Conservation (phyloP, 2,329 filamentous ascomycete genomes). For the Penicillium aurantiogriseum region DNA sequence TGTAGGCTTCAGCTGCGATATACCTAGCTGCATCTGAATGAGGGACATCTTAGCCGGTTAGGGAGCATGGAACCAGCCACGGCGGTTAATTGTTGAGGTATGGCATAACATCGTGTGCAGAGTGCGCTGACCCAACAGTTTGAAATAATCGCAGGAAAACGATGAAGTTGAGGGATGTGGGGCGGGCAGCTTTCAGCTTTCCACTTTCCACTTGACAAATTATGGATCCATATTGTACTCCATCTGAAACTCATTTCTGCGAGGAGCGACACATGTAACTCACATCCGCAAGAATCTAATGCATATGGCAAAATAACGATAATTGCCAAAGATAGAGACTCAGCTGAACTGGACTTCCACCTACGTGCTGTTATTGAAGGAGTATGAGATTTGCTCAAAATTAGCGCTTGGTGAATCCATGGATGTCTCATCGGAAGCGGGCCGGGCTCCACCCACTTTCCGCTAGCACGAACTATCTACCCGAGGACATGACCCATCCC, state of each 20-base stretch:
- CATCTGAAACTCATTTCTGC: background rate
- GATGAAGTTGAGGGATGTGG: background rate
- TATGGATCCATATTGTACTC: background rate
- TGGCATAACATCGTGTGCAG: background rate
- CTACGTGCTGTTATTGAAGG: background rate
- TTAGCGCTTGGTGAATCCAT: background rate
- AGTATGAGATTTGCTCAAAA: background rate
- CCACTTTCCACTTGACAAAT: background rate
- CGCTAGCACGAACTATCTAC: slow-evolving; percentile 3
- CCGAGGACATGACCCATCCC: background rate
- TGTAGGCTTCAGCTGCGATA: background rate
- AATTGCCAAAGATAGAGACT: background rate
- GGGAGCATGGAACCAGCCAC: background rate
- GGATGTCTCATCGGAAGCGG: slow-evolving; percentile 2
- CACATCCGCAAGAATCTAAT: background rate
- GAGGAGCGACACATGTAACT: background rate
- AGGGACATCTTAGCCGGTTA: too few relatives aligned
- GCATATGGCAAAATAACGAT: background rate
- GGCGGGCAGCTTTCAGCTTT: background rate
- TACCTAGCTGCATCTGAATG: background rate
- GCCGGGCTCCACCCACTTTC: background rate
- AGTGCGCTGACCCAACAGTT: background rate
- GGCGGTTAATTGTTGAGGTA: background rate
- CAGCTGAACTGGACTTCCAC: background rate
- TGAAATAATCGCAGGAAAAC: background rate